Evolutionary conservation across 495 filamentous ascomycete species (phyloP).

Genomic region (Oidiodendron maius): DNA sequence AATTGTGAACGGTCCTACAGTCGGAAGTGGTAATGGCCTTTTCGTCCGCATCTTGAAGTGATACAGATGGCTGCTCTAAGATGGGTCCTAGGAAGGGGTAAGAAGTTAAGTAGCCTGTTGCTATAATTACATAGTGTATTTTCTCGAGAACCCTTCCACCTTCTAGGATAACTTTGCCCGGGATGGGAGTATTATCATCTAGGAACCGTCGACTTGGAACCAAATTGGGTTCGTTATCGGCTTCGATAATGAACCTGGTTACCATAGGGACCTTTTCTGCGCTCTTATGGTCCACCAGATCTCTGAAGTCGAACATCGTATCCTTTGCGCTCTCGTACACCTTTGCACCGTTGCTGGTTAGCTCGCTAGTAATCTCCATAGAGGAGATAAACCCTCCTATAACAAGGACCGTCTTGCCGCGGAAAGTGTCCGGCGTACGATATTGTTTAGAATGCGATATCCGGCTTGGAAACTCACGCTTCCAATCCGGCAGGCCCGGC

Average conservation of each 20-base stretch:
- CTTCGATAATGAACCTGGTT: too few relatives aligned
- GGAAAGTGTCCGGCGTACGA: constrained; percentile 51
- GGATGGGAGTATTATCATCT: constrained; percentile 42
- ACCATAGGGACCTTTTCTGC: too few relatives aligned
- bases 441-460: constrained; percentile 80
- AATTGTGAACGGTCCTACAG: constrained; percentile 55
- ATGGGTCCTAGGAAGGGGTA: constrained; percentile 46
- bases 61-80: constrained; percentile 30
- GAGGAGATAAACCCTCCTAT: constrained; percentile 76
- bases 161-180: too few relatives aligned
- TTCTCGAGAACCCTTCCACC: too few relatives aligned
- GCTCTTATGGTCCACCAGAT: too few relatives aligned
- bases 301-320: too few relatives aligned
- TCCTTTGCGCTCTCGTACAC: too few relatives aligned
- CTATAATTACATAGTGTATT: too few relatives aligned
- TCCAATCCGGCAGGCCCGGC: constrained; percentile 46
- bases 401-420: constrained; percentile 38
- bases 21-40: constrained; percentile 55
- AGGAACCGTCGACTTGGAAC: constrained; percentile 43
- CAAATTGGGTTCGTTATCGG: constrained; percentile 25
- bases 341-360: too few relatives aligned
- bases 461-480: constrained; percentile 48
- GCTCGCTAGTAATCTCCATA: constrained; percentile 56
- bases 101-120: constrained; percentile 48
- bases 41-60: constrained; percentile 34